A percentile compares a stretch with the other conserved stretches of the same genome.
Conservation (phyloP, 257 asterid species). For the Solanum sparsipilum region DNA sequence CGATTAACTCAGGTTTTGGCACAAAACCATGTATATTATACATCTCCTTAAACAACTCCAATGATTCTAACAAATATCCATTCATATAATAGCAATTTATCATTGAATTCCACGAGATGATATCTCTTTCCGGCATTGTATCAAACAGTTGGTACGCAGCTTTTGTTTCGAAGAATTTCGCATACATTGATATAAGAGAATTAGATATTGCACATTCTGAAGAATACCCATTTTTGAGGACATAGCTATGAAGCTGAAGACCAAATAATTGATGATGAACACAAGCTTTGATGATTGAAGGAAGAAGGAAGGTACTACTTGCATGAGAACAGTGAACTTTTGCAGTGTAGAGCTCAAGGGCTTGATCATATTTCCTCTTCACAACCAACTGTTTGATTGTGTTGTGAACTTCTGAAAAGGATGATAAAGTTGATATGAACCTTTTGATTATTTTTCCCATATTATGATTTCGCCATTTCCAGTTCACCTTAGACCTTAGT, state of each 20-base stretch:
- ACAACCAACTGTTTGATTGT: constrained; percentile 26
- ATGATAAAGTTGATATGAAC: constrained; percentile 19
- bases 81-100: constrained; percentile 49
- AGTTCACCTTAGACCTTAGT: neutral
- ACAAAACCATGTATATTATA: constrained; percentile 18
- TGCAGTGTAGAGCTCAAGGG: constrained; percentile 31
- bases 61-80: constrained; percentile 31
- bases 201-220: constrained; percentile 46
- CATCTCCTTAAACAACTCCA: constrained; percentile 38
- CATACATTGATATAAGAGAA: constrained; percentile 48
- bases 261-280: constrained; percentile 31
- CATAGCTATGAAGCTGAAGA: constrained; percentile 44
- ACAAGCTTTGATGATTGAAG: constrained; percentile 62
- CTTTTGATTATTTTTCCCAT: constrained; percentile 19
- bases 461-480: neutral
- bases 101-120: constrained; percentile 54
- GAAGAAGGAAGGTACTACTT: constrained; percentile 37
- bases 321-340: constrained; percentile 34
- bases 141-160: constrained; percentile 45
- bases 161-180: constrained; percentile 17
- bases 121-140: constrained; percentile 45
- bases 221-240: constrained; percentile 38
- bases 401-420: constrained; percentile 6
- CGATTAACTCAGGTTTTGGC: constrained; percentile 64
- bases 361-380: constrained; percentile 24